Percentiles rank a stretch among this genome's conserved stretches.
These are phyloP conservation scores for Colletotrichum trifolii DNA, from an alignment of 2,329 filamentous ascomycete species.

Conservation along the genomic window DNA sequence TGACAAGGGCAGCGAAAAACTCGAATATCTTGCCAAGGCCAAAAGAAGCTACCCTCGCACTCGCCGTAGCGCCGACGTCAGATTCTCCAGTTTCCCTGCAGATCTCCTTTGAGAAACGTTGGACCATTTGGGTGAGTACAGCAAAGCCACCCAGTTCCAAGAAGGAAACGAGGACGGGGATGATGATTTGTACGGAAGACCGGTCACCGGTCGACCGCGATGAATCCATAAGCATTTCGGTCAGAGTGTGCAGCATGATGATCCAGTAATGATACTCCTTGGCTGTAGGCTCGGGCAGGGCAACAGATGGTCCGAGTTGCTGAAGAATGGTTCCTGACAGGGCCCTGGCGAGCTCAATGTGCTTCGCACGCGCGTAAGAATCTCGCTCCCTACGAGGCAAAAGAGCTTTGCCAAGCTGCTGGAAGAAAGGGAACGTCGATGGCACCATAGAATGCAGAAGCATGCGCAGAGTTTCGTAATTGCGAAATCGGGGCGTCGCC, in stretches of 20 bases:
- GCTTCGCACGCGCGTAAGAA: constrained; percentile 62
- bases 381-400: constrained; percentile 81
- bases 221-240: constrained; percentile 80
- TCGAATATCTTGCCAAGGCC: constrained; percentile 86
- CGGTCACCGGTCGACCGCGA: constrained; percentile 60
- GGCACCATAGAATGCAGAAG: constrained; percentile 83
- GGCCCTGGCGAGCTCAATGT: constrained; percentile 69
- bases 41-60: constrained; percentile 45
- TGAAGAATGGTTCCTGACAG: constrained; percentile 77
- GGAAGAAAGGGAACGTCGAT: constrained; percentile 86
- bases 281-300: constrained; percentile 58
- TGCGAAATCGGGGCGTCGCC: constrained; percentile 66
- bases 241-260: constrained; percentile 80
- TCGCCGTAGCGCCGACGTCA: constrained; percentile 32
- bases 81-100: constrained; percentile 45
- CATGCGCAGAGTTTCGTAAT: constrained; percentile 80
- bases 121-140: constrained; percentile 77
- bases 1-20: constrained; percentile 81
- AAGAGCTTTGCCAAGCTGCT: constrained; percentile 84
- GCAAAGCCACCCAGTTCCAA: constrained; percentile 83
- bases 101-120: constrained; percentile 72
- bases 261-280: constrained; percentile 85
- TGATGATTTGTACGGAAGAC: constrained; percentile 66
- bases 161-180: constrained; percentile 87
- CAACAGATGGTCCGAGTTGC: constrained; percentile 67